Percentiles rank a stretch among this genome's conserved stretches.
These are phyloP conservation scores for Suhomyces tanzawaensis DNA, from an alignment of 805 yeast genomes.

Conservation along the genomic window DNA sequence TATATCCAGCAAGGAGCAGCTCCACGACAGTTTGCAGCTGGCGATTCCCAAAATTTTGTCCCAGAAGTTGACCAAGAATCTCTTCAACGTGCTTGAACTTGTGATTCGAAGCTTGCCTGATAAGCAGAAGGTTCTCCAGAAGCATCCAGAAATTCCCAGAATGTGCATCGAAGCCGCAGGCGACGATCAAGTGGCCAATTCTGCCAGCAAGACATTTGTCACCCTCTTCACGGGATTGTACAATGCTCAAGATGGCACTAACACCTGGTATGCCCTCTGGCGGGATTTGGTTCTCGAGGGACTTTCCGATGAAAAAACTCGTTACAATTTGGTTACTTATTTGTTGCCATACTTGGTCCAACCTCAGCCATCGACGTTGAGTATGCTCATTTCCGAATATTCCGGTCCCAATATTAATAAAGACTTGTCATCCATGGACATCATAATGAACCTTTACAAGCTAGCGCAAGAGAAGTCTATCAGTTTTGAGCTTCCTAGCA, in stretches of 20 bases:
- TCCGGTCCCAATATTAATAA: slow-evolving; percentile 22
- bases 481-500: slow-evolving; percentile 9
- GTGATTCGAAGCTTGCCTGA: slow-evolving; percentile 48
- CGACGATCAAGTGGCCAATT: slow-evolving; percentile 62
- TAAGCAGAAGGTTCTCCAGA: slow-evolving; percentile 35
- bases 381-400: slow-evolving; percentile 30
- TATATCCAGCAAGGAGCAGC: slow-evolving; percentile 9
- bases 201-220: slow-evolving; percentile 57
- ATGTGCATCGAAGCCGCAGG: slow-evolving; percentile 50
- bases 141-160: slow-evolving; percentile 46
- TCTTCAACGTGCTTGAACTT: slow-evolving; percentile 58
- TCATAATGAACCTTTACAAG: slow-evolving; percentile 43
- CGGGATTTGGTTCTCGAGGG: slow-evolving; percentile 30
- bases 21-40: not conserved
- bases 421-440: slow-evolving; percentile 25
- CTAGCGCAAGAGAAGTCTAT: slow-evolving; percentile 59
- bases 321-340: slow-evolving; percentile 54
- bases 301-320: slow-evolving; percentile 28
- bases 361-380: slow-evolving; percentile 44
- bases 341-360: slow-evolving; percentile 63
- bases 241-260: slow-evolving; percentile 14
- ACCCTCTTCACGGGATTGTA: slow-evolving; percentile 21
- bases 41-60: not conserved
- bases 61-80: slow-evolving; percentile 43
- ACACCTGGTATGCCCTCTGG: slow-evolving; percentile 57